Evolutionary conservation across 179 eudicot genomes (phyloP), one percentile per base, ranked within the genome.

Genomic region (Spinacia oleracea): DNA sequence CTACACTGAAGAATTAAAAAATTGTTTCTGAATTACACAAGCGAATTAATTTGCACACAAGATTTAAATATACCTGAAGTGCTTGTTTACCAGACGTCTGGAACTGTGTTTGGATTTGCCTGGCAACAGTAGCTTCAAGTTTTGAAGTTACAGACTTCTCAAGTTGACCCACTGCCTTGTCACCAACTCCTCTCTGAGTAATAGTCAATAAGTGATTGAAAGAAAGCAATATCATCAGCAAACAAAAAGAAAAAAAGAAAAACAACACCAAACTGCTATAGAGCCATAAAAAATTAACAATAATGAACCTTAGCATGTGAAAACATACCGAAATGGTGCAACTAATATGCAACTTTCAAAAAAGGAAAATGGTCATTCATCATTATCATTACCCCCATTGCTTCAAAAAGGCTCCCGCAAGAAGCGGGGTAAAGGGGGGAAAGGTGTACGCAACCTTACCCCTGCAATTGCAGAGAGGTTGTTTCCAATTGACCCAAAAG

Each of bases 51-150:
- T 9, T 72, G n/a, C n/a, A 46, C 59, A 62, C 60, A 34, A 69
- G 23, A 70, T 59, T 23, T 11, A 59, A 42, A 58, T 58, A 75
- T 78, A 94, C 98, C 96, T 94, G 97, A 70, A 96, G 90, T 70
- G 91, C 91, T 87, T 93, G 99, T 82, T 89, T 93, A 78, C 93
- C 99, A 83, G 94, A 92, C 62, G 97, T 92, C 82, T 92, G 98
- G 70, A 94, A 94, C 84, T 96, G 99, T 10, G 84, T 78, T 87
- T 89, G 98, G 81, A 96, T 94, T 67, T 91, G 98, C 84, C 97
- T 87, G 48, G 91, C 88, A 84, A 96, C 86, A 68, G 87, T 85
- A 65, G 90, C 87, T 86, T 94, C 99, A 76, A 96, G 86, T 82
- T 91, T 96, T 63, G 91, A 85, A 77, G 85, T 91, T 43, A 92